Conservation (phyloP, 495 filamentous ascomycete species). For the Penicillium macrosclerotiorum region DNA sequence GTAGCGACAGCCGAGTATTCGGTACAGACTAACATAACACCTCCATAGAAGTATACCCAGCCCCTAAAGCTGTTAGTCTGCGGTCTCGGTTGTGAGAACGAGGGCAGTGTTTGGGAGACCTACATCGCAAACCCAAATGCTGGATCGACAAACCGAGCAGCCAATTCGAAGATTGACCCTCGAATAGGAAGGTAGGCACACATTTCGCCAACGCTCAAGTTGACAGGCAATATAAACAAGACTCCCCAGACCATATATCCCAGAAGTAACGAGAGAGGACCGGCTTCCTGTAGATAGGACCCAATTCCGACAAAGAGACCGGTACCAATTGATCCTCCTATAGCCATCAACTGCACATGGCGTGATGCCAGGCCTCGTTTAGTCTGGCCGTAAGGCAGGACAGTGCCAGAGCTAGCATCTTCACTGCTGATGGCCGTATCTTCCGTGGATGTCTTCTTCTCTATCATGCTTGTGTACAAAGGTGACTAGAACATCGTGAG, state of each 20-base stretch:
- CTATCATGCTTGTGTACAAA: conserved; percentile 20
- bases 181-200: conserved; percentile 69
- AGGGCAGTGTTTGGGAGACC: conserved; percentile 6
- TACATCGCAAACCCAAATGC: conserved; percentile 68
- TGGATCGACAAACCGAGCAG: conserved; percentile 64
- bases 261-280: conserved; percentile 65
- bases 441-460: conserved; percentile 22
- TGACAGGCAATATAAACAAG: conserved; percentile 34
- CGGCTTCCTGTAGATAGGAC: conserved; percentile 60
- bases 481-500: conserved; percentile 1
- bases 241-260: conserved; percentile 52
- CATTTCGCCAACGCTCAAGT: conserved; percentile 57
- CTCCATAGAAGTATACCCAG: conserved; percentile 38
- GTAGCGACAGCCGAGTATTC: conserved; percentile 68
- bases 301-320: conserved; percentile 76
- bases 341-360: conserved; percentile 68
- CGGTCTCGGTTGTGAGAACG: not conserved
- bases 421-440: conserved; percentile 14
- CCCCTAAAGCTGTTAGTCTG: conserved; percentile 27
- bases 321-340: conserved; percentile 74
- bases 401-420: conserved; percentile 19
- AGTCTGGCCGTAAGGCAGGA: conserved; percentile 29
- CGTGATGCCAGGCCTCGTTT: conserved; percentile 60
- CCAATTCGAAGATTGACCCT: conserved; percentile 70
- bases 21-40: conserved; percentile 53